phyloP scores from a whole-genome alignment of 208 protist species.

The Crithidia sp. region DNA sequence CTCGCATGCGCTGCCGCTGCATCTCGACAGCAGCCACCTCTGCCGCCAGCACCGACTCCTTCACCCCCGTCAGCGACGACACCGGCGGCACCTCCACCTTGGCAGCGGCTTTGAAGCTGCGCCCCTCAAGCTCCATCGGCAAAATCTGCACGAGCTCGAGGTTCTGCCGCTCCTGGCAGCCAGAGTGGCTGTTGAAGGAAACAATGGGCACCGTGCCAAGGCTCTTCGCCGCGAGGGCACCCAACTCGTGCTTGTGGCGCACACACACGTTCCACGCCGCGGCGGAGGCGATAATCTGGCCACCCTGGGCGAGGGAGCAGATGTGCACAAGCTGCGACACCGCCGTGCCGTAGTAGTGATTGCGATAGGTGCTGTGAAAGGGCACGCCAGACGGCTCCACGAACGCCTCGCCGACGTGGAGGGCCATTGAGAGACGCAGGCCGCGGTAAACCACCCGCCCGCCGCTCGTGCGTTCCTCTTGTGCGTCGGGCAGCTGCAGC shows the following conservation, averaged over 20 bases:
- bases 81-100: conserved; percentile 38
- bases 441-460: conserved; percentile 59
- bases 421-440: conserved; percentile 70
- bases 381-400: conserved; percentile 76
- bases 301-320: conserved; percentile 69
- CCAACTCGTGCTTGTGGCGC: conserved; percentile 59
- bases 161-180: conserved; percentile 73
- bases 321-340: conserved; percentile 83
- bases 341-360: conserved; percentile 85
- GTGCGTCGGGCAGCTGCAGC: conserved; percentile 38
- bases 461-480: conserved; percentile 34
- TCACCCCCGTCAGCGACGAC: conserved; percentile 52
- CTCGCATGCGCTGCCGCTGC: conserved; percentile 48
- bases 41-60: conserved; percentile 50
- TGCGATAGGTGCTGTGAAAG: conserved; percentile 44
- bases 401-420: conserved; percentile 78
- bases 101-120: conserved; percentile 47
- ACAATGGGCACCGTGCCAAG: conserved; percentile 64
- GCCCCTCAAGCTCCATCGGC: conserved; percentile 47
- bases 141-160: conserved; percentile 69
- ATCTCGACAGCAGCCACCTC: conserved; percentile 71
- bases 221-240: conserved; percentile 48
- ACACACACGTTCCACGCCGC: conserved; percentile 74
- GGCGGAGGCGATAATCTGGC: conserved; percentile 77
- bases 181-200: conserved; percentile 73